These are phyloP conservation scores for Epichloe uncinata DNA, from an alignment of 2,329 filamentous ascomycete species.

Conservation along the genomic window DNA sequence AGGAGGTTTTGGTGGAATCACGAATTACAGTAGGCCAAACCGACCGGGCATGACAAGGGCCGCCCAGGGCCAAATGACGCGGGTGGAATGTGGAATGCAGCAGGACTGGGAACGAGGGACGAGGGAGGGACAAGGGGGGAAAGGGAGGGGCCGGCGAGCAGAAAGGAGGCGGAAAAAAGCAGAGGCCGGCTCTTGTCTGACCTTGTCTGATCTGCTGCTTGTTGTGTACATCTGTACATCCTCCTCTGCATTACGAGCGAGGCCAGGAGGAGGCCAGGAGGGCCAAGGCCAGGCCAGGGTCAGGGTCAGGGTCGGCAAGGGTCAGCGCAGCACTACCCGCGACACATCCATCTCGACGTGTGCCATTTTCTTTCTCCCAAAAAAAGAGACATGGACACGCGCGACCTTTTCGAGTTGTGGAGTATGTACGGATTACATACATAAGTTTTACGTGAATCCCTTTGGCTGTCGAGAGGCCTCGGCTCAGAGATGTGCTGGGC, in stretches of 20 bases:
- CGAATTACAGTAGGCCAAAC: neutral
- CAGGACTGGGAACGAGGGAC: slow-evolving; percentile 1
- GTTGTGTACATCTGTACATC: neutral
- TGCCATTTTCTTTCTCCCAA: too few species aligned
- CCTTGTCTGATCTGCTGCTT: neutral
- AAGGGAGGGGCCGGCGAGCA: neutral
- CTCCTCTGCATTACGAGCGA: too few species aligned
- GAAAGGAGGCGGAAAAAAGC: neutral
- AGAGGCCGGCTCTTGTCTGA: neutral
- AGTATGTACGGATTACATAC: too few species aligned
- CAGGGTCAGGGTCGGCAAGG: neutral
- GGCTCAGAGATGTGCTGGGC: too few species aligned
- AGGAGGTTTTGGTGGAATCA: neutral
- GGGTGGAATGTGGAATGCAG: neutral
- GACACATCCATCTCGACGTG: too few species aligned
- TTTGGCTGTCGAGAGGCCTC: too few species aligned
- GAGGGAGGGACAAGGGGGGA: neutral
- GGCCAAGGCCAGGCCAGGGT: too few species aligned
- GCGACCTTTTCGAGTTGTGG: too few species aligned
- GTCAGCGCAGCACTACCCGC: neutral
- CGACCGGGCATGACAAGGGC: neutral
- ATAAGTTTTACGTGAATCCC: too few species aligned
- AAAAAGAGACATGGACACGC: too few species aligned
- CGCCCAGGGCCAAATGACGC: slow-evolving; percentile 4
- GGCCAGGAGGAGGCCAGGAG: too few species aligned